Conservation (phyloP, 2,329 filamentous ascomycete genomes). For the Monilinia fructicola region DNA sequence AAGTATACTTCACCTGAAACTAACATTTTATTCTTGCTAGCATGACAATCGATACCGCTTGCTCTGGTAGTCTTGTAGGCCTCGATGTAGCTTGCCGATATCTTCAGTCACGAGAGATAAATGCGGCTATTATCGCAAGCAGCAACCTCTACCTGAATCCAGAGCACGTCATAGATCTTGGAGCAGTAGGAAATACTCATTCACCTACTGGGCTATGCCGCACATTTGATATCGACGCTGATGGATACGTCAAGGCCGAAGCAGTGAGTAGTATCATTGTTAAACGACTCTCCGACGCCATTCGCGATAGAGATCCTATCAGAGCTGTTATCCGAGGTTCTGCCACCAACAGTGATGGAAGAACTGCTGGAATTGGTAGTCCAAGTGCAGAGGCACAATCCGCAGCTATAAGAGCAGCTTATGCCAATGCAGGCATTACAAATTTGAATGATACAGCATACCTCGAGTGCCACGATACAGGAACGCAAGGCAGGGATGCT, state of each 20-base stretch:
- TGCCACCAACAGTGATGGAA: constrained; percentile 18
- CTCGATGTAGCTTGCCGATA: constrained; percentile 45
- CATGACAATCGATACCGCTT: constrained; percentile 58
- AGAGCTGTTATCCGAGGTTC: constrained; percentile 18
- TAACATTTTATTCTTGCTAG: constrained; percentile 37
- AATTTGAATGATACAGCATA: constrained; percentile 1
- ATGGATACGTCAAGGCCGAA: constrained; percentile 21
- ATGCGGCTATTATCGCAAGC: constrained; percentile 35
- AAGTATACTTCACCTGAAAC: neutral
- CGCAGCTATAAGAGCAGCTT: constrained; percentile 17
- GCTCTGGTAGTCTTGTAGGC: constrained; percentile 55
- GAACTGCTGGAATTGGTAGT: constrained; percentile 14
- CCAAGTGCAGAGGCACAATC: constrained; percentile 20
- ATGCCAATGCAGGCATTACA: constrained; percentile 17
- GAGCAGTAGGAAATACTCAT: constrained; percentile 13
- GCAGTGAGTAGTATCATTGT: constrained; percentile 9
- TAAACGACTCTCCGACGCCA: constrained; percentile 14
- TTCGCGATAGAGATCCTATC: constrained; percentile 20
- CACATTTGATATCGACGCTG: constrained; percentile 17
- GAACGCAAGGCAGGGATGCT: neutral
- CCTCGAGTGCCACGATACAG: constrained; percentile 18
- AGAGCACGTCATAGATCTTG: constrained; percentile 25
- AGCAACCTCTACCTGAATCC: constrained; percentile 35
- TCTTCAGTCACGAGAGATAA: constrained; percentile 43
- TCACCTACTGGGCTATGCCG: constrained; percentile 19